Base-by-base conservation (phyloP, 176 grass and related monocot species). In the Carex scoparia region DNA sequence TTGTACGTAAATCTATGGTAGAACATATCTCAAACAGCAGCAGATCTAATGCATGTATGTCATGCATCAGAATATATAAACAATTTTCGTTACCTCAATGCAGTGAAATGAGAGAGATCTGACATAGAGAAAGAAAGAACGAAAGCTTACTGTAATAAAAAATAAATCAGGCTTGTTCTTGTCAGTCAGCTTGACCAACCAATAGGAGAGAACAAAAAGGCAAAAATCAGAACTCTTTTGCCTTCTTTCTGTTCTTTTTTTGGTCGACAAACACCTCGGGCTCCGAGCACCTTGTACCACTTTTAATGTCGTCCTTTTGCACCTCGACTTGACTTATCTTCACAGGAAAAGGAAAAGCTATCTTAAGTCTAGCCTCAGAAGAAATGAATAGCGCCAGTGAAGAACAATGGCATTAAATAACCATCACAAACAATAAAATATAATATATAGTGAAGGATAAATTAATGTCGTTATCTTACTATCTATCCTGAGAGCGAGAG, bases 61-160 rank as follows among this genome's bases (percentile, higher is more conserved):
- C 31, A 28, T 31, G 33, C 11, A 66, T 66, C 23, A 13, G 30
- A 30, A 63, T 63, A 10, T 63, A 66, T 66, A 4, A 14, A 66
- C 66, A 38, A 69, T 49, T 40, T 27, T 51, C 4, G n/a, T 27
- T 51, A 13, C 4, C 44, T 49, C 40, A 10, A 51, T 11, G 48
- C 48, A 49, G 51, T 49, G 12, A 9, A 10, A 12, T 74, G 10
- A 74, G 18, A 74, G 18, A 70, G 18, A 40, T 46, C 3, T 16
- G 33, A 62, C 31, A 73, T 48, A 83, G 54, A 79, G 1, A 53
- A 3, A 40, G 55, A 54, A 54, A 7, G 46, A 56, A 46, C 14
- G 19, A 87, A 66, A 15, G 40, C 81, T 86, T 80, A 89, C 87
- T 68, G 67, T 81, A 74, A 87, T 76, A 83, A 88, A 80, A 42